Conservation (phyloP, 179 eudicot genomes). For the Corrigiola litoralis region DNA sequence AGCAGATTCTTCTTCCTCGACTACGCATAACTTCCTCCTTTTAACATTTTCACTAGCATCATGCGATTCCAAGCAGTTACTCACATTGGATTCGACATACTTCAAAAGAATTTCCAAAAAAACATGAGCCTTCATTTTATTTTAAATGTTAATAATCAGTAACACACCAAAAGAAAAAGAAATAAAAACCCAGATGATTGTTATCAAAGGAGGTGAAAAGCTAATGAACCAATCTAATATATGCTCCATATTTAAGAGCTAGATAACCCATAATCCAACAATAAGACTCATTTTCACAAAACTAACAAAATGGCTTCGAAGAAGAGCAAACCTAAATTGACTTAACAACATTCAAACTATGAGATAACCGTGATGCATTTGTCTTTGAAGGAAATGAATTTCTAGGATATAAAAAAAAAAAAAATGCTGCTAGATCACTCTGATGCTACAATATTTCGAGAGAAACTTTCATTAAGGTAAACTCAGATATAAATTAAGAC, state of each 20-base stretch:
- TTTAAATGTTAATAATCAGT: background rate
- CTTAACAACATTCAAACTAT: background rate
- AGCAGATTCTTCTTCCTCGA: slow-evolving; percentile 29
- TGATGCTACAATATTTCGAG: background rate
- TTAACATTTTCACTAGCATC: slow-evolving; percentile 35
- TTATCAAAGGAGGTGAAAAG: no score
- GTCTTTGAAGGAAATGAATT: background rate
- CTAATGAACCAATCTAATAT: no score
- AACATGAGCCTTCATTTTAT: background rate
- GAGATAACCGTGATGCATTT: background rate
- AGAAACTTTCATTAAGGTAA: no score
- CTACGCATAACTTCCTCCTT: slow-evolving; percentile 43
- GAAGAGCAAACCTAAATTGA: background rate
- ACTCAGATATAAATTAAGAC: no score
- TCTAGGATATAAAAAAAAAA: no score
- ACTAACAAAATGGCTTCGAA: background rate
- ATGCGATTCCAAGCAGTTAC: slow-evolving; percentile 21
- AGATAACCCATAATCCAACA: background rate
- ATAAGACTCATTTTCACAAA: background rate
- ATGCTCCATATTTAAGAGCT: background rate
- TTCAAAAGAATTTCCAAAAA: slow-evolving; percentile 20
- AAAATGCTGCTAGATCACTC: background rate
- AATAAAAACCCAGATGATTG: no score
- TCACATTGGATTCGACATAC: slow-evolving; percentile 29
- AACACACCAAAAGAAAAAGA: background rate